A percentile compares a stretch with the other conserved stretches of the same genome.
phyloP scores from a whole-genome alignment of 495 filamentous ascomycete genomes.

The Trichoderma asperelloides region DNA sequence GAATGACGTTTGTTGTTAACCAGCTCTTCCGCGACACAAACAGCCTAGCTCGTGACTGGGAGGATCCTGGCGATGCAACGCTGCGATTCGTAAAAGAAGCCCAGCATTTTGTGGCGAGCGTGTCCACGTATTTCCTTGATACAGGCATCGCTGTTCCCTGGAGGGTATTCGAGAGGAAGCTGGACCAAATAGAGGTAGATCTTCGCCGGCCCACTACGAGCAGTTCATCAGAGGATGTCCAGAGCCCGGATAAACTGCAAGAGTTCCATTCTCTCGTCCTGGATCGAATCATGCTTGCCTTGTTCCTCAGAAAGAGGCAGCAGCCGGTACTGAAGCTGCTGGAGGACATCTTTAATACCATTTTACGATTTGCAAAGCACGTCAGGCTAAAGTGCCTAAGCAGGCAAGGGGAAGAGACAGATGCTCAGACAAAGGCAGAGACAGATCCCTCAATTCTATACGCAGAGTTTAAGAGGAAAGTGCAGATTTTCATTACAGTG shows the following conservation, averaged over 20 bases:
- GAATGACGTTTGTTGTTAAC: conserved; percentile 72
- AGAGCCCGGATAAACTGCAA: conserved; percentile 55
- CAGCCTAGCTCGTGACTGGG: conserved; percentile 2
- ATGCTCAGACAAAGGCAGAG: conserved; percentile 14
- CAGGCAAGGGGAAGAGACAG: conserved; percentile 15
- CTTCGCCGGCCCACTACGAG: conserved; percentile 24
- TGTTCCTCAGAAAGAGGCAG: conserved; percentile 64
- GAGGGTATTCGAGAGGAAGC: conserved; percentile 54
- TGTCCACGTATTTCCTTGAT: conserved; percentile 69
- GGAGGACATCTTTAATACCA: conserved; percentile 64
- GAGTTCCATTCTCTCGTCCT: conserved; percentile 69
- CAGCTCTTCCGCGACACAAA: conserved; percentile 52
- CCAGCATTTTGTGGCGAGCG: conserved; percentile 61
- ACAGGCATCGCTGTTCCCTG: conserved; percentile 63
- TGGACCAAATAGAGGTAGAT: conserved; percentile 53
- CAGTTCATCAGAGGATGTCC: conserved; percentile 33
- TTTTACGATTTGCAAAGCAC: conserved; percentile 55
- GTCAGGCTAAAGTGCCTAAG: conserved; percentile 17
- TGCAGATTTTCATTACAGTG: conserved; percentile 58
- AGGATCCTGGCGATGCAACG: conserved; percentile 28
- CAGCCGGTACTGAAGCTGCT: conserved; percentile 61
- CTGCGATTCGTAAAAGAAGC: conserved; percentile 65
- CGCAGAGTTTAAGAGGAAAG: conserved; percentile 53
- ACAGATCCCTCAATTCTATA: conserved; percentile 46
- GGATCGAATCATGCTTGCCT: conserved; percentile 65